These are phyloP conservation scores for Ophiostoma tasmaniense DNA, from an alignment of 2,329 filamentous ascomycete genomes.

Conservation along the genomic window DNA sequence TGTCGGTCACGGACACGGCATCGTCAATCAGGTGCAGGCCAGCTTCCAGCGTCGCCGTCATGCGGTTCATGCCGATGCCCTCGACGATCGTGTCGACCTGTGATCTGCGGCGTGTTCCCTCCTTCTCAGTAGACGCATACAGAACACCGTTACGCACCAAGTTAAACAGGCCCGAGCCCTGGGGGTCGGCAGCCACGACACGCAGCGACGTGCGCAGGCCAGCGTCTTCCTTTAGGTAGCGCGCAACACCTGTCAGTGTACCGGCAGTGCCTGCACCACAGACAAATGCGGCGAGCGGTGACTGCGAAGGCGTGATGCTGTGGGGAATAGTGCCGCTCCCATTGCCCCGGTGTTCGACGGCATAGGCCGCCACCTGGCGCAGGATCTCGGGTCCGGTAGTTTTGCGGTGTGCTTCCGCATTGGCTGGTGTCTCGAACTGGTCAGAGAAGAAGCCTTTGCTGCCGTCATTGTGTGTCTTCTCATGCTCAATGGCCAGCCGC, in stretches of 20 bases:
- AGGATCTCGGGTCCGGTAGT: slow-evolving; percentile 87
- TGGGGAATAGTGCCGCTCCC: neutral
- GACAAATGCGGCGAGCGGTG: slow-evolving; percentile 70
- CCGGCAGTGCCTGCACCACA: slow-evolving; percentile 91
- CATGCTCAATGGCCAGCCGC: slow-evolving; percentile 66
- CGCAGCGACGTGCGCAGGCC: slow-evolving; percentile 47
- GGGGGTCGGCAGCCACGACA: slow-evolving; percentile 84
- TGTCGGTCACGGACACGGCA: slow-evolving; percentile 78
- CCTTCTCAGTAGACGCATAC: slow-evolving; percentile 81
- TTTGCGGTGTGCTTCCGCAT: slow-evolving; percentile 75
- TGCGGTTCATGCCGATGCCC: slow-evolving; percentile 86
- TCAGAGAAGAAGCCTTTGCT: slow-evolving; percentile 89
- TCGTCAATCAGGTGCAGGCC: slow-evolving; percentile 83
- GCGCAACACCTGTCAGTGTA: slow-evolving; percentile 79
- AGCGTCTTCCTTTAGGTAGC: slow-evolving; percentile 65
- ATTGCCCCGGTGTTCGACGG: neutral
- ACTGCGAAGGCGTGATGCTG: neutral
- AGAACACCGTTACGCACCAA: slow-evolving; percentile 89
- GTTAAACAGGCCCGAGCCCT: slow-evolving; percentile 89
- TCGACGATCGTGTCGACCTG: slow-evolving; percentile 97
- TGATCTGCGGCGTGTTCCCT: slow-evolving; percentile 79
- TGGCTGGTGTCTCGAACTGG: slow-evolving; percentile 88
- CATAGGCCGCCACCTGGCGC: slow-evolving; percentile 51
- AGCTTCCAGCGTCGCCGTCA: slow-evolving; percentile 88
- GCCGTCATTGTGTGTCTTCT: slow-evolving; percentile 41